phyloP scores from a whole-genome alignment of 345 rosid genomes.

The Turnera subulata region DNA sequence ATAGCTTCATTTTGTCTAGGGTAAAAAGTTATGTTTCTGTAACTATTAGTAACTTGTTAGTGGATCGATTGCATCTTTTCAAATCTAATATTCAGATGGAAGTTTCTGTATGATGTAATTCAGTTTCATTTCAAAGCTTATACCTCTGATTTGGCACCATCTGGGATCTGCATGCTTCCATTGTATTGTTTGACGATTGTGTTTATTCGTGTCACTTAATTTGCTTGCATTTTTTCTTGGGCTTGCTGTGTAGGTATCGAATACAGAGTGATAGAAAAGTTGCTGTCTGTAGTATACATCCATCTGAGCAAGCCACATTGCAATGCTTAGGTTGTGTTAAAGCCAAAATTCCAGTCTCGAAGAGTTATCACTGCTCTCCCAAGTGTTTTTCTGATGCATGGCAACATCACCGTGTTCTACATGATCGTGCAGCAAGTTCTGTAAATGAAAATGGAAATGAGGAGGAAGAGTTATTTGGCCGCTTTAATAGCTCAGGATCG shows the following conservation, averaged over 20 bases:
- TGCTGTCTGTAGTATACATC: conserved; percentile 87
- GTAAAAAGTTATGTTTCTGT: too few species aligned
- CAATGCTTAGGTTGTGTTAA: conserved; percentile 90
- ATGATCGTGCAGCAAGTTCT: conserved; percentile 87
- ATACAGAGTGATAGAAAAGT: conserved; percentile 90
- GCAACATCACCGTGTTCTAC: conserved; percentile 96
- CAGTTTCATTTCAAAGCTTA: too few species aligned
- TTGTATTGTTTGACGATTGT: background rate
- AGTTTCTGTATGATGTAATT: too few species aligned
- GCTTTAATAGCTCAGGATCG: conserved; percentile 75
- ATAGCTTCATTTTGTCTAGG: too few species aligned
- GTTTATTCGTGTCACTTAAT: background rate
- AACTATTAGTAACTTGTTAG: too few species aligned
- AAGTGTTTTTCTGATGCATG: conserved; percentile 95
- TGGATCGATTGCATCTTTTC: too few species aligned
- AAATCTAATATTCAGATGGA: too few species aligned
- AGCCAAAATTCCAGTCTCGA: conserved; percentile 75
- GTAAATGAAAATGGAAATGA: conserved; percentile 78
- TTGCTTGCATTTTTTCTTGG: background rate
- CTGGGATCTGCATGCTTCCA: background rate
- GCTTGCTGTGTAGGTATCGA: conserved; percentile 63
- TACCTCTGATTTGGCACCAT: too few species aligned
- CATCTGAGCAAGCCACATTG: conserved; percentile 78
- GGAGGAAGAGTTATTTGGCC: conserved; percentile 85
- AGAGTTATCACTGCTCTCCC: conserved; percentile 91